phyloP scores from a whole-genome alignment of 331 rosid genomes.

The Spiraea crenata region DNA sequence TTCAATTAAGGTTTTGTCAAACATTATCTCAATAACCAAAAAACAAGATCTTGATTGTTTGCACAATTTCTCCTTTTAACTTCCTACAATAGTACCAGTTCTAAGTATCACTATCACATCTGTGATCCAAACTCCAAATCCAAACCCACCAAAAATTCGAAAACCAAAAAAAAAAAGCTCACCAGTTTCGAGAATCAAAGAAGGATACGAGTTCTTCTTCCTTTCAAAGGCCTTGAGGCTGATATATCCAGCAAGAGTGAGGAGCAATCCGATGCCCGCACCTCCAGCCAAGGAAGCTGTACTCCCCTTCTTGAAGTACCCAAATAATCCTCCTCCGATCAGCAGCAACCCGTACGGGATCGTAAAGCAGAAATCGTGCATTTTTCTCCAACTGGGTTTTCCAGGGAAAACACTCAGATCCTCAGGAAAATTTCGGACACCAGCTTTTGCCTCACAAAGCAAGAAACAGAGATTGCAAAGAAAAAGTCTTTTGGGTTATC shows the following conservation, averaged over 20 bases:
- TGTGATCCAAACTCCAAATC: not conserved
- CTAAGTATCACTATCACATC: not conserved
- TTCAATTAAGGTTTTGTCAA: not conserved
- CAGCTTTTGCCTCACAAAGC: constrained; percentile 11
- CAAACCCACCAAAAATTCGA: not conserved
- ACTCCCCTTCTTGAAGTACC: constrained; percentile 74
- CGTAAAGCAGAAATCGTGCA: constrained; percentile 98
- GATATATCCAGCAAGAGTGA: constrained; percentile 70
- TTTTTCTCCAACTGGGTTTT: constrained; percentile 38
- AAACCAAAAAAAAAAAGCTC: not conserved
- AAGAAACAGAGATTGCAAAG: not conserved
- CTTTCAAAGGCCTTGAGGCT: constrained; percentile 78
- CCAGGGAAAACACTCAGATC: constrained; percentile 22
- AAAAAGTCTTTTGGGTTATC: not conserved
- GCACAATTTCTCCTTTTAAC: not conserved
- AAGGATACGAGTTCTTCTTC: constrained; percentile 65
- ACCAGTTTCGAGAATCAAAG: constrained; percentile 76
- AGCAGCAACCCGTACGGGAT: constrained; percentile 83
- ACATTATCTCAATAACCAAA: constrained; percentile 2
- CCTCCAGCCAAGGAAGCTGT: constrained; percentile 78
- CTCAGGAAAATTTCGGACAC: constrained; percentile 3
- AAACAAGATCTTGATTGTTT: constrained; percentile 1
- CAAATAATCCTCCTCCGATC: constrained; percentile 68
- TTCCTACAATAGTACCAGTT: not conserved
- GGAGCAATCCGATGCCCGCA: constrained; percentile 57